Evolutionary conservation across 805 yeast species (phyloP), one percentile per base, ranked within the genome.

Genomic region (Starmera pachycereana): DNA sequence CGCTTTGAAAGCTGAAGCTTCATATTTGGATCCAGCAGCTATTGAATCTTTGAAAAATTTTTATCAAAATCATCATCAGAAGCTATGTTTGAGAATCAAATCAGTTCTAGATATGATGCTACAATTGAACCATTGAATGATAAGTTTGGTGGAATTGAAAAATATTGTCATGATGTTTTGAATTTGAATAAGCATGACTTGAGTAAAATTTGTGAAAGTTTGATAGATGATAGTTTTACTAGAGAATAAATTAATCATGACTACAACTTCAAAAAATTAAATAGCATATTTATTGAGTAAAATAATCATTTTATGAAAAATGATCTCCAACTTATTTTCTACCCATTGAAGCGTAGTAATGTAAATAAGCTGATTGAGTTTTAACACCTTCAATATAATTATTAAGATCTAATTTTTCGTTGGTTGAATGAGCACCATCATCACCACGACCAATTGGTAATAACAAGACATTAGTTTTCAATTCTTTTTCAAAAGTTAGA

Each of bases 371-470:
- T 49, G 90, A 81, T 64, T 90, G 74, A 12, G 96, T 83, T 71
- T 92, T 92, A 57, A 84, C 78, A 49, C 99, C 99, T 56, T 85
- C 84, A 51, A 92, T 78, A 65, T 85, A 92, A 71, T 92, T 92
- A 48, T 82, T 67, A 39, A 88, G 69, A 60, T 94, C 84, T 53
- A 92, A 67, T 69, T 92, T 92, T 68, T 92, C 99, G 60, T 92
- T 92, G 55, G 92, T 88, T 18, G 96, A 87, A 63, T 92, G 99
- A 36, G 99, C 98, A 53, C 98, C 98, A 58, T 92, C 99, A 61
- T 92, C 97, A 51, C 98, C 98, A 66, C 94, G 82, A 49, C 99
- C 99, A 83, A 92, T 84, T 47, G 99, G 98, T 53, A 92, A 75
- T 56, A 92, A 71, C 47, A 92, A 70, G 29, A 89, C 97, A 47